A percentile compares a stretch with the other conserved stretches of the same genome.
These are phyloP conservation scores for Saksenaea vasiformis DNA, from an alignment of 371 early-diverging fungal genomes.

Conservation along the genomic window DNA sequence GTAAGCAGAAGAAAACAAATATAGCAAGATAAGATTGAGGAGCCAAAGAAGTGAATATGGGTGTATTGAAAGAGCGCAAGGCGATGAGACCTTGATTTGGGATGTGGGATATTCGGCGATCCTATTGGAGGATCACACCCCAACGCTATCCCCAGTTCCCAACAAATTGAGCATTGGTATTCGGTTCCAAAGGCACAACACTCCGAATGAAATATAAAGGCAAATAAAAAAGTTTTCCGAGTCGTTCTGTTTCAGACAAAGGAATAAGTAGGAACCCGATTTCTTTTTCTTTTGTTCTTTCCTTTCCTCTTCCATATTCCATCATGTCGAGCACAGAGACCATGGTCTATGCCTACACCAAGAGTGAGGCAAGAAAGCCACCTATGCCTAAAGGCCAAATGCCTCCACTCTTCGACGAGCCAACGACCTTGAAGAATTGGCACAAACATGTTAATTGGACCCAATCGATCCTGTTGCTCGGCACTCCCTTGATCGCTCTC, in stretches of 20 bases:
- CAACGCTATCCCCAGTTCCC: neutral
- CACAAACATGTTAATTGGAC: constrained; percentile 79
- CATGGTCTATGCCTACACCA: constrained; percentile 37
- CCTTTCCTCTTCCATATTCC: neutral
- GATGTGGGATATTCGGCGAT: neutral
- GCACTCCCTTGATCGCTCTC: constrained; percentile 80
- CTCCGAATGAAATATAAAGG: neutral
- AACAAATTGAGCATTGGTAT: neutral
- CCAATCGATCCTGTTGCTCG: constrained; percentile 68
- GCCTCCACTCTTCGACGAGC: constrained; percentile 35
- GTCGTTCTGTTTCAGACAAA: neutral
- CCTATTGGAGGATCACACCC: constrained; percentile 2
- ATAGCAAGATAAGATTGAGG: too few relatives aligned
- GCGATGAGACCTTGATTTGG: too few relatives aligned
- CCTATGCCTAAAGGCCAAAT: constrained; percentile 38
- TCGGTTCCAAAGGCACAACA: neutral
- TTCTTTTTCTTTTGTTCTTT: neutral
- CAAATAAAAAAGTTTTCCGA: neutral
- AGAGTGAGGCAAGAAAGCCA: constrained; percentile 48
- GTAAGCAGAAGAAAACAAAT: too few relatives aligned
- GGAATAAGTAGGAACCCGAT: neutral
- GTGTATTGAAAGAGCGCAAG: too few relatives aligned
- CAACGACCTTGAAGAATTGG: constrained; percentile 54
- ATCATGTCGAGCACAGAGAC: constrained; percentile 12
- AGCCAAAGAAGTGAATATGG: too few relatives aligned